These are phyloP conservation scores for Camelina laxa DNA, from an alignment of 345 rosid genomes.

Conservation along the genomic window DNA sequence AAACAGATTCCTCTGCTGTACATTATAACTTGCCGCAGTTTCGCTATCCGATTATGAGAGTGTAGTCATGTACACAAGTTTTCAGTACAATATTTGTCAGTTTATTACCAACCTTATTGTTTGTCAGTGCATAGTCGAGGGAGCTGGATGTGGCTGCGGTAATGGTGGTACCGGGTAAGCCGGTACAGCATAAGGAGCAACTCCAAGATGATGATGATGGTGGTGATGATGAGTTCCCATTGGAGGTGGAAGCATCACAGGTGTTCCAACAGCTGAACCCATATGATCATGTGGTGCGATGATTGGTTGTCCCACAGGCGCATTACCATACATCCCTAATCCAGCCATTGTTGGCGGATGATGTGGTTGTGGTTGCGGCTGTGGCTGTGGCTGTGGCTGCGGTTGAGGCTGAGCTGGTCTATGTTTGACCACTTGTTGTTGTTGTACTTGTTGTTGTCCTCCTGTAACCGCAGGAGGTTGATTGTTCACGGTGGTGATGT, in stretches of 20 bases:
- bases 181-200: slow-evolving; percentile 61
- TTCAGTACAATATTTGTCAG: slow-evolving; percentile 34
- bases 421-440: slow-evolving; percentile 51
- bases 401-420: slow-evolving; percentile 47
- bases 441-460: slow-evolving; percentile 39
- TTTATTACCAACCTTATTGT: slow-evolving; percentile 27
- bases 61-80: slow-evolving; percentile 40
- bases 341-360: slow-evolving; percentile 59
- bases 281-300: slow-evolving; percentile 68
- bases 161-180: slow-evolving; percentile 74
- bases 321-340: slow-evolving; percentile 67
- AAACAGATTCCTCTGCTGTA: slow-evolving; percentile 37
- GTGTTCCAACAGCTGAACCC: slow-evolving; percentile 85
- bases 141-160: slow-evolving; percentile 58
- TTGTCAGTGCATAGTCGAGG: slow-evolving; percentile 67
- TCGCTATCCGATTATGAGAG: slow-evolving; percentile 17
- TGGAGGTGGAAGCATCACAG: slow-evolving; percentile 84
- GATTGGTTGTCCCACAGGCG: slow-evolving; percentile 73
- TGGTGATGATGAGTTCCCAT: slow-evolving; percentile 50
- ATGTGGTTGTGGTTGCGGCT: slow-evolving; percentile 48
- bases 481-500: slow-evolving; percentile 74
- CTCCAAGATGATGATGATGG: slow-evolving; percentile 60
- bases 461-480: slow-evolving; percentile 58
- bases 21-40: slow-evolving; percentile 24
- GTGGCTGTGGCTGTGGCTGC: slow-evolving; percentile 36